Evolutionary conservation across 2,329 filamentous ascomycete species (phyloP).

Genomic region (Xenosphaeropsis pyriputrescens): DNA sequence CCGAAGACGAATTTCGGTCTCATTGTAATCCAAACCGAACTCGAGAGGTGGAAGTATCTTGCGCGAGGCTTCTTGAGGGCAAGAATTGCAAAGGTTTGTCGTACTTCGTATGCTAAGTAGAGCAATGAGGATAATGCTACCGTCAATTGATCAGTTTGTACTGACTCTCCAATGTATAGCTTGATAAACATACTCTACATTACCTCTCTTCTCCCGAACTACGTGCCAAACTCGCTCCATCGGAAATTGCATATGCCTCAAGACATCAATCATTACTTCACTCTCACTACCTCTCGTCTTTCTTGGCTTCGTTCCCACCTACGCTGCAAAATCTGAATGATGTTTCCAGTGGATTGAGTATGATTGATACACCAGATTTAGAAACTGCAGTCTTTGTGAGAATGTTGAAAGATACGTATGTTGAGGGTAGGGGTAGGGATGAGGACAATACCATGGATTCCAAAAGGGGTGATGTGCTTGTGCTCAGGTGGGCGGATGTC

Average conservation of each 20-base stretch:
- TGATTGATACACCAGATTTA: constrained; percentile 79
- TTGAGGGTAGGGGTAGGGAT: constrained; percentile 47
- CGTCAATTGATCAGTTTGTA: too few species aligned
- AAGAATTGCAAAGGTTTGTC: constrained; percentile 66
- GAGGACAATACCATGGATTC: constrained; percentile 44
- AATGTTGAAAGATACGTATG: constrained; percentile 44
- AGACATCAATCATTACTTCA: constrained; percentile 76
- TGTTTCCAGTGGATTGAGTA: constrained; percentile 74
- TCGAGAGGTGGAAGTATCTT: constrained; percentile 87
- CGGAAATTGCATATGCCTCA: constrained; percentile 70
- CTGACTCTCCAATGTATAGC: constrained; percentile 26
- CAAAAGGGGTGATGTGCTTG: constrained; percentile 47
- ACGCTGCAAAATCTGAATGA: constrained; percentile 78
- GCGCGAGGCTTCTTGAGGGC: constrained; percentile 71
- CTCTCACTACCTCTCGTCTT: constrained; percentile 72
- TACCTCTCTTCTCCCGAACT: constrained; percentile 45
- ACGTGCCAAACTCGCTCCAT: constrained; percentile 51
- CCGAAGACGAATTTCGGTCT: constrained; percentile 84
- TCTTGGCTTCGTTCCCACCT: constrained; percentile 68
- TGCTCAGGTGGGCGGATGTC: constrained; percentile 62
- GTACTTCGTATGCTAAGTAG: background rate
- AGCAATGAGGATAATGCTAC: background rate
- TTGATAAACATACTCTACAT: constrained; percentile 64
- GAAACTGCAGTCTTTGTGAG: constrained; percentile 77
- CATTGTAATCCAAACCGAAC: constrained; percentile 90